Evolutionary conservation across 192 early-diverging fungal genomes (phyloP).

Genomic region (Coemansia sp.): DNA sequence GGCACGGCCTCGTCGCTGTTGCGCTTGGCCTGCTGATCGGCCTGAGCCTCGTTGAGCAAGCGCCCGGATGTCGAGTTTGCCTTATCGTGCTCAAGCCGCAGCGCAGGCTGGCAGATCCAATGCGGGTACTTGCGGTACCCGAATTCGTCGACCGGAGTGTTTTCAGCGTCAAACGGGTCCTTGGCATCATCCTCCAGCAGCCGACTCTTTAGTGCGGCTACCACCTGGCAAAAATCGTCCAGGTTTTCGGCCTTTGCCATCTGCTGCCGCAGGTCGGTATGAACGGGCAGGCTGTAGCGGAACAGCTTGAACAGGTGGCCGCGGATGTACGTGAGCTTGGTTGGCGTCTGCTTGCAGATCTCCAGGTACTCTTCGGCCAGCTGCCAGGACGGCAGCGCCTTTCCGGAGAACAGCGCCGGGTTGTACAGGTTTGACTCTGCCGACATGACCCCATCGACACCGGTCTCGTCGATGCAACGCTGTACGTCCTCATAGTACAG

Average conservation of each 20-base stretch:
- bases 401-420: slow-evolving; percentile 76
- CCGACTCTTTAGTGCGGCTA: slow-evolving; percentile 51
- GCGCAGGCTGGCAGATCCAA: slow-evolving; percentile 60
- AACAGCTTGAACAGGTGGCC: slow-evolving; percentile 95
- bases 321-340: slow-evolving; percentile 65
- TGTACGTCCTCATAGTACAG: slow-evolving; percentile 87
- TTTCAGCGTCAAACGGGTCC: slow-evolving; percentile 24
- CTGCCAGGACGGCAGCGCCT: slow-evolving; percentile 65
- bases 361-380: slow-evolving; percentile 86
- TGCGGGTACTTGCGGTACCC: slow-evolving; percentile 56
- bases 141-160: slow-evolving; percentile 28
- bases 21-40: background rate
- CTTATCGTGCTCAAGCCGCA: slow-evolving; percentile 54
- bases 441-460: slow-evolving; percentile 92
- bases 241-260: slow-evolving; percentile 59
- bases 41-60: slow-evolving; percentile 36
- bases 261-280: slow-evolving; percentile 74
- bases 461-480: slow-evolving; percentile 76
- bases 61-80: slow-evolving; percentile 37
- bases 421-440: slow-evolving; percentile 86
- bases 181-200: slow-evolving; percentile 18
- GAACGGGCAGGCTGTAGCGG: slow-evolving; percentile 63
- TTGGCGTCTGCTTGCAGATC: slow-evolving; percentile 67
- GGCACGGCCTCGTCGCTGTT: background rate
- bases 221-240: slow-evolving; percentile 55